Percentiles rank a stretch among this genome's conserved stretches.
Conservation (phyloP, 1,284 basidiomycete genomes). For the Pseudozyma tsukubaensis region DNA sequence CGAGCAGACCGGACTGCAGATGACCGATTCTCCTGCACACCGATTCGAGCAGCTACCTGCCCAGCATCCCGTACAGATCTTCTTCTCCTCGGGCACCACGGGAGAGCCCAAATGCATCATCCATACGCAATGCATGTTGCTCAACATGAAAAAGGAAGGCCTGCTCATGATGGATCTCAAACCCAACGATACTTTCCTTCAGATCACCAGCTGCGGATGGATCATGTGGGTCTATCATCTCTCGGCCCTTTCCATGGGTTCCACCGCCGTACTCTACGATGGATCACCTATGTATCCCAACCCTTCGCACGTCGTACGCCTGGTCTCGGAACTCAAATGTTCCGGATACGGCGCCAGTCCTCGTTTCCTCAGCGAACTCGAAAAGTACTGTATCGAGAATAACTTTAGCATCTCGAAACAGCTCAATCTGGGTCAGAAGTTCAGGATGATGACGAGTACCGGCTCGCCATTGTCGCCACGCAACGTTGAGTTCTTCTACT, state of each 20-base stretch:
- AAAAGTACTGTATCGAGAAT: slow-evolving; percentile 29
- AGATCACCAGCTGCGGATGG: slow-evolving; percentile 66
- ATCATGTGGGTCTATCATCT: slow-evolving; percentile 67
- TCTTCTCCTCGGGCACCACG: slow-evolving; percentile 69
- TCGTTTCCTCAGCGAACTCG: slow-evolving; percentile 51
- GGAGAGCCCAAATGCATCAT: slow-evolving; percentile 70
- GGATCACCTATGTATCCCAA: slow-evolving; percentile 66
- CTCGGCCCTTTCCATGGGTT: slow-evolving; percentile 54
- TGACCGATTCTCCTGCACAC: slow-evolving; percentile 36
- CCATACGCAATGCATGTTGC: slow-evolving; percentile 58
- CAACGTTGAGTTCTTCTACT: slow-evolving; percentile 61
- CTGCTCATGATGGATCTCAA: slow-evolving; percentile 50
- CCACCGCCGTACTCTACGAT: slow-evolving; percentile 65
- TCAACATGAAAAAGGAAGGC: slow-evolving; percentile 49
- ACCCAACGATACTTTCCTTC: slow-evolving; percentile 59
- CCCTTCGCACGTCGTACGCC: slow-evolving; percentile 48
- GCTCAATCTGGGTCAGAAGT: slow-evolving; percentile 42
- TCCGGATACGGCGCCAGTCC: slow-evolving; percentile 64
- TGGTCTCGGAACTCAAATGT: slow-evolving; percentile 61
- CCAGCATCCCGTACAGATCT: slow-evolving; percentile 65
- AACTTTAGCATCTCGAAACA: slow-evolving; percentile 12
- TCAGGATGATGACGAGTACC: slow-evolving; percentile 64
- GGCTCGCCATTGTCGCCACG: slow-evolving; percentile 63
- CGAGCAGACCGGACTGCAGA: slow-evolving; percentile 19
- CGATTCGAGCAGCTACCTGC: slow-evolving; percentile 49